These are phyloP conservation scores for Ampelocalamus luodianensis DNA, from an alignment of 176 grass and related monocot genomes.

Conservation along the genomic window DNA sequence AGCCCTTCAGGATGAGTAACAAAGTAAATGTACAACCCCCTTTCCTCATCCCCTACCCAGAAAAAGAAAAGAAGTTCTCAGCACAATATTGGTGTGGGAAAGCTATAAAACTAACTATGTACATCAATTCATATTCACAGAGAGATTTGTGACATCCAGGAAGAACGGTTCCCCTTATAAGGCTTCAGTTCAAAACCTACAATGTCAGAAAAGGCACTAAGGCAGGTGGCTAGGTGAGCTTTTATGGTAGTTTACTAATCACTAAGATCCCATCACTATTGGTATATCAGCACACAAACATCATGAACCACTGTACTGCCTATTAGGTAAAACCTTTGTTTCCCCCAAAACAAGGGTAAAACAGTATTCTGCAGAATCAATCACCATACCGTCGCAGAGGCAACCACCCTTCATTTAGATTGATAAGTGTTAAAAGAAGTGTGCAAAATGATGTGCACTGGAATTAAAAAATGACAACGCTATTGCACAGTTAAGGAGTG, in stretches of 20 bases:
- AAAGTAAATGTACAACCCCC: not conserved
- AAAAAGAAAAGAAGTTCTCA: not conserved
- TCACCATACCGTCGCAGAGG: not conserved
- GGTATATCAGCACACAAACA: slow-evolving; percentile 16
- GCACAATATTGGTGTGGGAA: not conserved
- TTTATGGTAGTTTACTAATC: not conserved
- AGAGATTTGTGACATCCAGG: not conserved
- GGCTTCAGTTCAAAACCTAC: not conserved
- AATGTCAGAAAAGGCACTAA: not conserved
- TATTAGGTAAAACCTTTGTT: not conserved
- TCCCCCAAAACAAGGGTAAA: not conserved
- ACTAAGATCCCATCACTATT: not conserved
- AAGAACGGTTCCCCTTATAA: not conserved
- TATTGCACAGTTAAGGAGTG: not conserved
- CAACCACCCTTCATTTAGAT: not conserved
- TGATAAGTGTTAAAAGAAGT: not conserved
- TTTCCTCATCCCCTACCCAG: not conserved
- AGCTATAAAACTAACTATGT: not conserved
- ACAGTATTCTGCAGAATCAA: slow-evolving; percentile 22
- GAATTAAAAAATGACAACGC: not conserved
- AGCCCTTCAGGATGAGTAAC: not conserved
- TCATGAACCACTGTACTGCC: not conserved
- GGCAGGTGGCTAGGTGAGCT: not conserved
- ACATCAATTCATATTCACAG: not conserved
- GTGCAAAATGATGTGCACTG: not conserved